These are phyloP conservation scores for Blastobotrys mokoenaii DNA, from an alignment of 805 yeast species.

Conservation along the genomic window DNA sequence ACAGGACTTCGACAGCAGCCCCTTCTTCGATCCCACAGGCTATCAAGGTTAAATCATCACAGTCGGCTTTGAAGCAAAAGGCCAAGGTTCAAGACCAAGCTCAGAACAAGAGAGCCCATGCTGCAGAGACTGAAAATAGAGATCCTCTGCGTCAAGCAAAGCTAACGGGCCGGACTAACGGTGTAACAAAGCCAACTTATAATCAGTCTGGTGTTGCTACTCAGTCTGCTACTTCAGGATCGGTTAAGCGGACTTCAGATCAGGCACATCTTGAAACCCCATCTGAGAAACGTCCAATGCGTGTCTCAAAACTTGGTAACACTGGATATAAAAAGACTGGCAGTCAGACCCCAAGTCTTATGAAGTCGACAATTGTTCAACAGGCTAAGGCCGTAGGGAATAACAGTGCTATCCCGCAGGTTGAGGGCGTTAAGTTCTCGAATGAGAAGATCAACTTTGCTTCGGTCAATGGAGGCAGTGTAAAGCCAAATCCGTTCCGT, in stretches of 20 bases:
- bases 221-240: neutral
- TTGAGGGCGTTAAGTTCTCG: conserved; percentile 29
- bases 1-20: neutral
- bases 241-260: conserved; percentile 5
- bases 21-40: neutral
- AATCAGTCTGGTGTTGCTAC: too few relatives aligned
- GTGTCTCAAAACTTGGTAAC: neutral
- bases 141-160: neutral
- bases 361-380: conserved; percentile 30
- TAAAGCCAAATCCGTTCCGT: conserved; percentile 1
- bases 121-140: neutral
- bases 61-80: neutral
- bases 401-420: conserved; percentile 18
- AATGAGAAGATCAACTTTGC: conserved; percentile 27
- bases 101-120: neutral
- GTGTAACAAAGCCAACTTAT: neutral
- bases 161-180: neutral
- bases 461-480: conserved; percentile 1
- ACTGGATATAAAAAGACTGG: conserved; percentile 1
- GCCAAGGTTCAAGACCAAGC: too few relatives aligned
- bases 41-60: neutral
- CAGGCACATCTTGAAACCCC: conserved; percentile 5
- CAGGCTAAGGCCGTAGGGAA: conserved; percentile 22
- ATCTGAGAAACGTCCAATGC: neutral
- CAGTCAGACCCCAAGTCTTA: conserved; percentile 19